Evolutionary conservation across 768 basidiomycete genomes (phyloP), one percentile per base, ranked within the genome.

Genomic region (Termitomyces sp.): DNA sequence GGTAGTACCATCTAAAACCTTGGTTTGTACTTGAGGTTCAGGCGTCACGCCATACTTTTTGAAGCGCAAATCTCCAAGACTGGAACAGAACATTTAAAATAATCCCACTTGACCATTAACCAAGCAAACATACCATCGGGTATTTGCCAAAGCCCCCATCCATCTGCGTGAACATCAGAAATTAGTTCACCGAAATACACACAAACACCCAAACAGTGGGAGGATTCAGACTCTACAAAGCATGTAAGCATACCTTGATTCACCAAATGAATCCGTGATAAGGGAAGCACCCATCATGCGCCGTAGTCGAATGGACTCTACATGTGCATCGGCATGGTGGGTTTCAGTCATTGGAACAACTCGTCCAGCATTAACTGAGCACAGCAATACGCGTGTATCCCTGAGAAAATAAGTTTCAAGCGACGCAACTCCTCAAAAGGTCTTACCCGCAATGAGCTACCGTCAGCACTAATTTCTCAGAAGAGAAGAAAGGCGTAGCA

Each of bases 101-200:
- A 28, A 8, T 35, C 8, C 28, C n/a, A 1, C 32, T 28, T 32
- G 20, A 38, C n/a, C 16, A 32, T n/a, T 39, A 56, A 24, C 39
- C 33, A 57, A 50, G 13, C 12, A 40, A 40, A 55, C 84, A 68
- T 68, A 92, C 89, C 92, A 89, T 76, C 96, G 78, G 2, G 96
- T 98, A 66, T 98, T 98, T 35, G 88, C 91, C 38, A 98, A 78
- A 4, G 88, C 92, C 15, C 96, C 96, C 91, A 97, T 96, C 93
- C 94, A 96, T 53, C 92, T 92, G 61, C 13, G 15, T n/a, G 50
- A 16, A 38, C 5, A 45, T 36, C 6, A 46, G 39, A 36, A 15
- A 13, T 20, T 0, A 9, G 22, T 60, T 40, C 7, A 60, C 54
- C 24, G 42, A 56, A 13, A 28, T 12, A 32, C 28, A 40, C 33